Evolutionary conservation across 768 basidiomycete genomes (phyloP).

Genomic region (Lactarius sanguifluus): DNA sequence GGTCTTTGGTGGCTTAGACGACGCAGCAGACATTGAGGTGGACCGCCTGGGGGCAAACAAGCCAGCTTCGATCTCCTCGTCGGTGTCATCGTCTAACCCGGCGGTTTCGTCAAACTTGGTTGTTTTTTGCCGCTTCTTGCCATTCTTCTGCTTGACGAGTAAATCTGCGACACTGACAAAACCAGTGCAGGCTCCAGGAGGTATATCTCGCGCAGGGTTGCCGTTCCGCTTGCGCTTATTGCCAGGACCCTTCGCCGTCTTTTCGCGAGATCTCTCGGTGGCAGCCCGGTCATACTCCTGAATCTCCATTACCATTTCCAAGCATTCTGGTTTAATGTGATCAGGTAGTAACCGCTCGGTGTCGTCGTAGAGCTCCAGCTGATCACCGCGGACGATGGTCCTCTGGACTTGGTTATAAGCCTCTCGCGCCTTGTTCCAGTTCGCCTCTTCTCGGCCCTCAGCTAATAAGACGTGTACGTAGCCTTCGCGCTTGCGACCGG

Average conservation of each 20-base stretch:
- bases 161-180: constrained; percentile 72
- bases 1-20: constrained; percentile 35
- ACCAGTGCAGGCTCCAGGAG: constrained; percentile 63
- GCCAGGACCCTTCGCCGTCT: constrained; percentile 35
- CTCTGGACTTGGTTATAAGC: constrained; percentile 88
- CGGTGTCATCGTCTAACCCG: constrained; percentile 65
- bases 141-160: constrained; percentile 47
- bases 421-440: constrained; percentile 84
- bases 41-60: constrained; percentile 51
- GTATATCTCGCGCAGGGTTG: constrained; percentile 68
- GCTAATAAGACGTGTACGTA: constrained; percentile 89
- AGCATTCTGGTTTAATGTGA: constrained; percentile 68
- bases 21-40: constrained; percentile 45
- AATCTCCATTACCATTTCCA: constrained; percentile 84
- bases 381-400: constrained; percentile 79
- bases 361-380: constrained; percentile 91
- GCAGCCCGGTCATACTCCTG: constrained; percentile 61
- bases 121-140: constrained; percentile 44
- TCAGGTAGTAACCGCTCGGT: constrained; percentile 83
- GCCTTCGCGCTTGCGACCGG: constrained; percentile 89
- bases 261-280: constrained; percentile 38
- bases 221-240: constrained; percentile 73
- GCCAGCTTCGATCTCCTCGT: constrained; percentile 64
- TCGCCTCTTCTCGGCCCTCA: constrained; percentile 85
- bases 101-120: constrained; percentile 47